Conservation (phyloP, 441 rosid species). For the Eutrema salsugineum region DNA sequence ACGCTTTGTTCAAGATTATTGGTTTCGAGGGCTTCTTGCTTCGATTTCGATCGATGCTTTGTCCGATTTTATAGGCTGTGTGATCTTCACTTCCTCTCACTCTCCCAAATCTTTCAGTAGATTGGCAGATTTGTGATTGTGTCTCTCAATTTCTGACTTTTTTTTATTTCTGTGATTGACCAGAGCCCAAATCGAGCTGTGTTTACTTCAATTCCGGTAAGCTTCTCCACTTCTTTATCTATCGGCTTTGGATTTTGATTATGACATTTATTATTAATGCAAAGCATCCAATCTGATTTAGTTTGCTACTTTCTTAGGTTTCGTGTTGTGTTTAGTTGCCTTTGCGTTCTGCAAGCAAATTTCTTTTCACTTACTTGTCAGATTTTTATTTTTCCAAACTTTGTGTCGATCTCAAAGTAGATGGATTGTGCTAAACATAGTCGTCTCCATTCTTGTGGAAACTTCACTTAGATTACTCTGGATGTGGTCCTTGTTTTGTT, state of each 20-base stretch:
- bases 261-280: too few relatives aligned
- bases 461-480: not conserved
- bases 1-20: not conserved
- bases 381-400: too few relatives aligned
- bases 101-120: not conserved
- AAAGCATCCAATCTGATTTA: not conserved
- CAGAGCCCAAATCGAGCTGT: not conserved
- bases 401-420: too few relatives aligned
- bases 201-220: not conserved
- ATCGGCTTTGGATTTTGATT: too few relatives aligned
- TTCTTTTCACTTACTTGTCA: too few relatives aligned
- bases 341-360: too few relatives aligned
- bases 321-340: too few relatives aligned
- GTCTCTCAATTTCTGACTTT: not conserved
- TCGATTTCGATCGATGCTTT: not conserved
- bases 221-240: not conserved
- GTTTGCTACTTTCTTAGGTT: not conserved
- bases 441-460: not conserved
- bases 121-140: not conserved
- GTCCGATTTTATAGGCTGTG: not conserved
- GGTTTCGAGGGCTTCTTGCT: not conserved
- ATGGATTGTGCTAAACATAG: not conserved
- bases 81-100: not conserved
- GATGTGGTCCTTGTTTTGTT: not conserved
- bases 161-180: not conserved